phyloP scores from a whole-genome alignment of 2,329 filamentous ascomycete genomes.

The Ascosphaera aggregata region DNA sequence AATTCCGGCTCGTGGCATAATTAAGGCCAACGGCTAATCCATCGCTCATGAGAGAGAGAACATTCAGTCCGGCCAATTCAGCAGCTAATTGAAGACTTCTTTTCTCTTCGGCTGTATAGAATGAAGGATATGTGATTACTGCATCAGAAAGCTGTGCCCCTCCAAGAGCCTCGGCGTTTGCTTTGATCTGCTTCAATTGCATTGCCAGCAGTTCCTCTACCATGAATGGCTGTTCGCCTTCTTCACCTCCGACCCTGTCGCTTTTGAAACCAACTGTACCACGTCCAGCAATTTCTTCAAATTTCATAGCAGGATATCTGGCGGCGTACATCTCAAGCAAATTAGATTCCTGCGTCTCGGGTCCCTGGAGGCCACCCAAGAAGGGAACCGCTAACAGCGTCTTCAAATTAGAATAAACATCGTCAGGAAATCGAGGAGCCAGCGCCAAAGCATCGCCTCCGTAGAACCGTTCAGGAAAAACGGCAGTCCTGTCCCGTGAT shows the following conservation, averaged over 20 bases:
- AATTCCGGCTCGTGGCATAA: slow-evolving; percentile 79
- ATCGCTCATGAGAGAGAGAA: slow-evolving; percentile 68
- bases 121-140: slow-evolving; percentile 74
- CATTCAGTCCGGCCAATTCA: slow-evolving; percentile 65
- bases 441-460: slow-evolving; percentile 80
- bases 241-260: slow-evolving; percentile 38
- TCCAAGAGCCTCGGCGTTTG: slow-evolving; percentile 66
- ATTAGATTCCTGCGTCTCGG: slow-evolving; percentile 16
- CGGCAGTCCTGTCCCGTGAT: slow-evolving; percentile 36
- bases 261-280: slow-evolving; percentile 68
- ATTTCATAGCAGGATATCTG: slow-evolving; percentile 54
- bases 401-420: slow-evolving; percentile 91
- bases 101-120: slow-evolving; percentile 79
- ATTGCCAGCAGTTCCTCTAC: slow-evolving; percentile 91
- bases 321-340: slow-evolving; percentile 45
- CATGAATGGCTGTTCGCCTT: slow-evolving; percentile 38
- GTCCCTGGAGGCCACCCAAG: slow-evolving; percentile 22
- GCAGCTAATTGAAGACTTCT: slow-evolving; percentile 65
- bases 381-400: slow-evolving; percentile 52
- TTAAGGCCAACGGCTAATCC: slow-evolving; percentile 83
- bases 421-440: slow-evolving; percentile 65
- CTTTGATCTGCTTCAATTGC: slow-evolving; percentile 78
- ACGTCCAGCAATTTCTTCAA: slow-evolving; percentile 32
- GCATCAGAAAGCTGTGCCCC: slow-evolving; percentile 57
- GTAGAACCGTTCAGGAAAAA: slow-evolving; percentile 74